phyloP scores from a whole-genome alignment of 805 yeast species.

The Candida methanosorbosa region DNA sequence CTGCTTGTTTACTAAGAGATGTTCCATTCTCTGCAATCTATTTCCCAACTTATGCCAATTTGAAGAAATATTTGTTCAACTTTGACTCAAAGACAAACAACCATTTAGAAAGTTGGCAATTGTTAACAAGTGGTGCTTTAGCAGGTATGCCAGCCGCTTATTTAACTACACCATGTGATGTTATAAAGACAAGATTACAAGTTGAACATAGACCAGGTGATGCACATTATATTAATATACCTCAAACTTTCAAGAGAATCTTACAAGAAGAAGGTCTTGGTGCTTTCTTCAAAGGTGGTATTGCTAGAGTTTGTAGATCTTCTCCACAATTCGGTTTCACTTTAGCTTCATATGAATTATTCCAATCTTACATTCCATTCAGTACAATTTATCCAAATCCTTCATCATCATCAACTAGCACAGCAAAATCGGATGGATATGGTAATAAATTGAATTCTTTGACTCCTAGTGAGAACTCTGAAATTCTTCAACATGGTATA shows the following conservation, averaged over 20 bases:
- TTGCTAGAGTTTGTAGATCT: constrained; percentile 89
- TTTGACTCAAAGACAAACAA: constrained; percentile 66
- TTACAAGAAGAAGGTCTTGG: constrained; percentile 72
- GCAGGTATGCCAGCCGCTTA: constrained; percentile 99
- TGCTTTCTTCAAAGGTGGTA: constrained; percentile 94
- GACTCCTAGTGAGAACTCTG: constrained; percentile 11
- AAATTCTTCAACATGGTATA: constrained; percentile 16
- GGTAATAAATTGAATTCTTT: constrained; percentile 17
- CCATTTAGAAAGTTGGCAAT: constrained; percentile 71
- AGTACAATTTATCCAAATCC: constrained; percentile 29
- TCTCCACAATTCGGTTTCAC: constrained; percentile 98
- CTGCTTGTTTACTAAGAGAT: constrained; percentile 88
- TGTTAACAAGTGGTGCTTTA: constrained; percentile 79
- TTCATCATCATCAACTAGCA: constrained; percentile 1
- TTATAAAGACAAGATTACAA: constrained; percentile 90
- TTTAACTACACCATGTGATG: constrained; percentile 94
- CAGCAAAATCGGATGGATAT: constrained; percentile 12
- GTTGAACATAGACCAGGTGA: constrained; percentile 74
- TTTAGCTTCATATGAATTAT: constrained; percentile 90
- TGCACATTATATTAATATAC: constrained; percentile 64
- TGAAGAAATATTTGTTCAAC: constrained; percentile 72
- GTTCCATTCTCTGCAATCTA: constrained; percentile 96
- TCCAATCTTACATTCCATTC: constrained; percentile 72
- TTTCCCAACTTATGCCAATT: constrained; percentile 94
- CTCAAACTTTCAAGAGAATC: constrained; percentile 70